A percentile compares a stretch with the other conserved stretches of the same genome.
These are phyloP conservation scores for Populus nigra DNA, from an alignment of 345 rosid species.

Conservation along the genomic window DNA sequence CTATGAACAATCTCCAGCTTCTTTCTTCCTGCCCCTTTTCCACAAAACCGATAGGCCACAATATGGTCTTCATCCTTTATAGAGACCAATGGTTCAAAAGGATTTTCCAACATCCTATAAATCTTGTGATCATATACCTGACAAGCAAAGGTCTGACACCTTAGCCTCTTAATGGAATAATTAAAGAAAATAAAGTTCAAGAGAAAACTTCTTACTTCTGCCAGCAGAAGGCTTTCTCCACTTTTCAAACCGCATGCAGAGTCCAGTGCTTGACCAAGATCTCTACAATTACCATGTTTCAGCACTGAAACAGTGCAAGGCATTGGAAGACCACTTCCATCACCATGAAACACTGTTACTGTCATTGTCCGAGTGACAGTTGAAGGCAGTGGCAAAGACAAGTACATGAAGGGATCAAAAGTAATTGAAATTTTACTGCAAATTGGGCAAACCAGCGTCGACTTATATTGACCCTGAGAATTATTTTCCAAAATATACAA, in stretches of 20 bases:
- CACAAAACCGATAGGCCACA: conserved; percentile 74
- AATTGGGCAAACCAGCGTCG: conserved; percentile 83
- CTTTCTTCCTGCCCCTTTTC: conserved; percentile 54
- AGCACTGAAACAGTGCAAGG: conserved; percentile 72
- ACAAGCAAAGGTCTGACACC: conserved; percentile 9
- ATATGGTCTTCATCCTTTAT: conserved; percentile 77
- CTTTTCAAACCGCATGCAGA: conserved; percentile 72
- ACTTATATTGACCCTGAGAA: conserved; percentile 94
- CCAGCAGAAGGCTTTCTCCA: conserved; percentile 77
- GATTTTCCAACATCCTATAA: conserved; percentile 53
- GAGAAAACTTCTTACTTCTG: conserved; percentile 52
- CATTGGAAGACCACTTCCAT: conserved; percentile 72
- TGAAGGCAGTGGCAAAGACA: conserved; percentile 88
- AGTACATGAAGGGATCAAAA: conserved; percentile 94
- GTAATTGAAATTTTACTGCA: conserved; percentile 86
- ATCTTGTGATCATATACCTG: conserved; percentile 68
- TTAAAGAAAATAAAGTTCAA: neutral
- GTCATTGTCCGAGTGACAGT: conserved; percentile 73
- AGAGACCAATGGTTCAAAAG: conserved; percentile 42
- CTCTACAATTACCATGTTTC: conserved; percentile 69
- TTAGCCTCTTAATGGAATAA: conserved; percentile 21
- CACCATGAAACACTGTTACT: conserved; percentile 71
- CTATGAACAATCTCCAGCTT: conserved; percentile 64
- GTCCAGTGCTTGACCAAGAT: conserved; percentile 64
- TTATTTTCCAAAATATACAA: conserved; percentile 13